Evolutionary conservation across 768 basidiomycete genomes (phyloP).

Genomic region (Phlegmacium glaucopus): DNA sequence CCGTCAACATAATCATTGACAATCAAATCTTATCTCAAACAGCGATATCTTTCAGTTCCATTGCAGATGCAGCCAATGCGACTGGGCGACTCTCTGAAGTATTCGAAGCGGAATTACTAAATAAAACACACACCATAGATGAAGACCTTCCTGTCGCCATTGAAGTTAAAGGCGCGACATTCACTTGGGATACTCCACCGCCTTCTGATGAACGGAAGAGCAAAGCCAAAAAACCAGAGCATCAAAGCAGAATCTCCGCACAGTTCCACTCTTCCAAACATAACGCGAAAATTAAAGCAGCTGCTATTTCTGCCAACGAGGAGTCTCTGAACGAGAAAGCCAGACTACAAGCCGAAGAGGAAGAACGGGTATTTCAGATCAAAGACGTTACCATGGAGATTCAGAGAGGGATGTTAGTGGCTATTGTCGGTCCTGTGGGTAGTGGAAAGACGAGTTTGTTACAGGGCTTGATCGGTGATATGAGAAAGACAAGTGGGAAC

Average conservation of each 20-base stretch:
- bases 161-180: slow-evolving; percentile 63
- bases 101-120: slow-evolving; percentile 79
- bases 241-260: neutral
- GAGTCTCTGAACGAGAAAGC: slow-evolving; percentile 22
- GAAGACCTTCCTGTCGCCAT: slow-evolving; percentile 58
- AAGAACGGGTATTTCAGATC: slow-evolving; percentile 58
- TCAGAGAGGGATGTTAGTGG: slow-evolving; percentile 74
- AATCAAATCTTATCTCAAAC: neutral
- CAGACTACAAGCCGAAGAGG: slow-evolving; percentile 21
- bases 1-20: slow-evolving; percentile 2
- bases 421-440: slow-evolving; percentile 83
- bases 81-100: slow-evolving; percentile 71
- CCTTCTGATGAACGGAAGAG: slow-evolving; percentile 35
- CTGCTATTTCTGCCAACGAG: slow-evolving; percentile 28
- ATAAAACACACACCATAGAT: slow-evolving; percentile 56
- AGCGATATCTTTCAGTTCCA: slow-evolving; percentile 73
- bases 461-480: slow-evolving; percentile 79
- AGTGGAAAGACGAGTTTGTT: slow-evolving; percentile 67
- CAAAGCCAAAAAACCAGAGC: slow-evolving; percentile 8
- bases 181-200: slow-evolving; percentile 84
- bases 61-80: slow-evolving; percentile 83
- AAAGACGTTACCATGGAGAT: slow-evolving; percentile 62
- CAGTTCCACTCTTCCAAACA: slow-evolving; percentile 10
- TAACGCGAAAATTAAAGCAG: slow-evolving; percentile 12
- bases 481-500: slow-evolving; percentile 65